Evolutionary conservation across 768 basidiomycete species (phyloP).

Genomic region (Boletus barrowsii): DNA sequence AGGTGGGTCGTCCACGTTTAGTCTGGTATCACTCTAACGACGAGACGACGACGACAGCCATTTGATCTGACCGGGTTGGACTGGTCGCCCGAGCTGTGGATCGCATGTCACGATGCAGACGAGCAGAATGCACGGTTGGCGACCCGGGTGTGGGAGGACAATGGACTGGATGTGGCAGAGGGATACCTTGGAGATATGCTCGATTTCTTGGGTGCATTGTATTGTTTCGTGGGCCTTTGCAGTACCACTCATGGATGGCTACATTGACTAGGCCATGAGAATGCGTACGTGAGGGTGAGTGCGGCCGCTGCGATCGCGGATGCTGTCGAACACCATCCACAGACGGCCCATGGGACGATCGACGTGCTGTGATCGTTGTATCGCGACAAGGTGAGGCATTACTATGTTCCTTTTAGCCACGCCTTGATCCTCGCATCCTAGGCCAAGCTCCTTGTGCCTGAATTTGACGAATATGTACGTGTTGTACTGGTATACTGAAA

Average conservation of each 20-base stretch:
- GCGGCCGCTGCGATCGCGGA: constrained; percentile 72
- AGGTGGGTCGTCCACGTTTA: constrained; percentile 44
- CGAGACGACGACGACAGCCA: constrained; percentile 48
- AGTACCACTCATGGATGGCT: background rate
- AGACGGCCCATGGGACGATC: constrained; percentile 47
- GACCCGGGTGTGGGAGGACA: constrained; percentile 88
- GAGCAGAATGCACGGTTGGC: constrained; percentile 88
- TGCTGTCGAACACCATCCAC: constrained; percentile 70
- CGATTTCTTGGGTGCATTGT: constrained; percentile 58
- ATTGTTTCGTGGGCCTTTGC: background rate
- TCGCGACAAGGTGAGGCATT: constrained; percentile 68
- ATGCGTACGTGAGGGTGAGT: constrained; percentile 75
- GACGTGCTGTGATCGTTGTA: constrained; percentile 65
- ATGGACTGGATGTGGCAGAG: constrained; percentile 85
- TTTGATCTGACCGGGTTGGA: constrained; percentile 94
- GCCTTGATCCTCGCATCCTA: too few relatives aligned
- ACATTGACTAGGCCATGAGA: constrained; percentile 60
- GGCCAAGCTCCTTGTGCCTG: constrained; percentile 85
- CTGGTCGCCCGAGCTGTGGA: constrained; percentile 87
- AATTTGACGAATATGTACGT: constrained; percentile 89
- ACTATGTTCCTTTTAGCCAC: too few relatives aligned
- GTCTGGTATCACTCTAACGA: background rate
- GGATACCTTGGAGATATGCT: constrained; percentile 53
- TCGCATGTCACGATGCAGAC: constrained; percentile 84
- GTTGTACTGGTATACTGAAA: background rate